Evolutionary conservation across 2,329 filamentous ascomycete genomes (phyloP).

Genomic region (Pseudopyricularia cyperi): DNA sequence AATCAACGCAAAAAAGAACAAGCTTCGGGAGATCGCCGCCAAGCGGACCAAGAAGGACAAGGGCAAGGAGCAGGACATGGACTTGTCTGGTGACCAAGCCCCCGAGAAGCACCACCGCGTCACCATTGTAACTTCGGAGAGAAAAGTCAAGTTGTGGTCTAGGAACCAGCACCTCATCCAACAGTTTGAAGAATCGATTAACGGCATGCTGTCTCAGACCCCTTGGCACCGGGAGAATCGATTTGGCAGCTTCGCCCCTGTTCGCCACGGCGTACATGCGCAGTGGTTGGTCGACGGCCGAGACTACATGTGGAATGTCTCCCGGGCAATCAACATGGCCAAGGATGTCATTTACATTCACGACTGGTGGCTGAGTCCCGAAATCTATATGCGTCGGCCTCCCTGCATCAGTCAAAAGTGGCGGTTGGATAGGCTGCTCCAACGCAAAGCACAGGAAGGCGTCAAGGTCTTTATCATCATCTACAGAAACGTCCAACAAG

Average conservation of each 20-base stretch:
- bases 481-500: slow-evolving; percentile 94
- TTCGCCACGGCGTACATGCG: slow-evolving; percentile 74
- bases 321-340: slow-evolving; percentile 89
- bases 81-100: slow-evolving; percentile 18
- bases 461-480: slow-evolving; percentile 97
- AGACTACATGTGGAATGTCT: slow-evolving; percentile 99
- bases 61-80: slow-evolving; percentile 28
- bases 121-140: slow-evolving; percentile 80
- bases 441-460: slow-evolving; percentile 84
- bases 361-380: slow-evolving; percentile 93
- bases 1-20: slow-evolving; percentile 60
- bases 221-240: slow-evolving; percentile 73
- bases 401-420: slow-evolving; percentile 96
- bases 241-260: slow-evolving; percentile 87
- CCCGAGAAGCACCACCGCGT: slow-evolving; percentile 64
- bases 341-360: slow-evolving; percentile 98
- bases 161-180: slow-evolving; percentile 78
- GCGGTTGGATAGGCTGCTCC: slow-evolving; percentile 85
- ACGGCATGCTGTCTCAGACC: slow-evolving; percentile 71
- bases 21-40: slow-evolving; percentile 36
- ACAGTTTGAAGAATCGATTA: slow-evolving; percentile 90
- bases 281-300: slow-evolving; percentile 95
- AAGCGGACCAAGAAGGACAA: slow-evolving; percentile 41
- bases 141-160: slow-evolving; percentile 81
- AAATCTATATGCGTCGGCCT: slow-evolving; percentile 87